Percentiles rank a stretch among this genome's conserved stretches.
Conservation (phyloP, 352 stramenopile species). For the Globisporangium lucens region DNA sequence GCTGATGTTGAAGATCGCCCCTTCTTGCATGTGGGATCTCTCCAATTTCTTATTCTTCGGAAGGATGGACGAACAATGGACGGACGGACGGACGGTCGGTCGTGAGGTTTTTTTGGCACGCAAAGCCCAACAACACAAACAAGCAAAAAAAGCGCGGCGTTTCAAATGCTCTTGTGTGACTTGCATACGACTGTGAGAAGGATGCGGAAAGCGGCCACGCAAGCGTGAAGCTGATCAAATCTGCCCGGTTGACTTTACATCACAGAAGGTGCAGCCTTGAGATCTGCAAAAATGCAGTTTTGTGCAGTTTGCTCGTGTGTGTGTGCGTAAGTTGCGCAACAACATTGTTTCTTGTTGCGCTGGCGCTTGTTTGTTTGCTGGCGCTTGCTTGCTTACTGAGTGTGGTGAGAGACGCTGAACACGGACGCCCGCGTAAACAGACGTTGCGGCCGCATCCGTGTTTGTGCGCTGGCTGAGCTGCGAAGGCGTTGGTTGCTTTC, state of each 20-base stretch:
- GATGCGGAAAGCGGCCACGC: not conserved
- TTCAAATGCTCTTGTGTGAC: not conserved
- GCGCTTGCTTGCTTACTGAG: not conserved
- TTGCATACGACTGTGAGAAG: not conserved
- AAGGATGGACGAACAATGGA: not conserved
- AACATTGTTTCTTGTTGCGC: not conserved
- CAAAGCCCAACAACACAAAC: not conserved
- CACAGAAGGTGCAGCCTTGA: not conserved
- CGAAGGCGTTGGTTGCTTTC: not conserved
- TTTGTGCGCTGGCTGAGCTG: not conserved
- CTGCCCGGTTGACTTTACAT: not conserved
- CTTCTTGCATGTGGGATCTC: not conserved
- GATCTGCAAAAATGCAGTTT: too few species aligned
- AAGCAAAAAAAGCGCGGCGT: not conserved
- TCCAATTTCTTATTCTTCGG: conserved; percentile 2
- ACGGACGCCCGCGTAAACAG: not conserved
- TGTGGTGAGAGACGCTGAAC: not conserved
- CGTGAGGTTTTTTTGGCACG: too few species aligned
- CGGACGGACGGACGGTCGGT: not conserved
- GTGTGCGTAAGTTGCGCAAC: too few species aligned
- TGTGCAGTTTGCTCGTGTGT: too few species aligned
- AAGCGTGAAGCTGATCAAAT: not conserved
- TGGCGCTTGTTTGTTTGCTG: not conserved
- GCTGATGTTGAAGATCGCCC: not conserved
- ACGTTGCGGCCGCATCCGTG: not conserved